These are phyloP conservation scores for Komagataella ulmi DNA, from an alignment of 805 yeast species.

Conservation along the genomic window DNA sequence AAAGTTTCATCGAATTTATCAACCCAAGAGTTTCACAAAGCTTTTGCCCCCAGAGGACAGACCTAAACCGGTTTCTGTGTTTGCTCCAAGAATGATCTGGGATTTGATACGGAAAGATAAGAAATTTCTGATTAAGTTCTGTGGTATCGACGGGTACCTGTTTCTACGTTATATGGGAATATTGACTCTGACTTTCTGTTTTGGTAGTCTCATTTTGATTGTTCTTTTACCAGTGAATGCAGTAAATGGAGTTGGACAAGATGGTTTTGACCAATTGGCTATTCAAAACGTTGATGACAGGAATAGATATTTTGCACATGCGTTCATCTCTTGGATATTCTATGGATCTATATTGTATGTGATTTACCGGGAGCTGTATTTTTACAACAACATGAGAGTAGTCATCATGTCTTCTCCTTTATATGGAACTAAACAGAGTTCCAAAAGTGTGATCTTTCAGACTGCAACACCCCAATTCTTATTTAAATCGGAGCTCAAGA, in stretches of 20 bases:
- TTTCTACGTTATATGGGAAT: slow-evolving; percentile 70
- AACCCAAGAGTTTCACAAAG: slow-evolving; percentile 63
- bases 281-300: slow-evolving; percentile 57
- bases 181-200: slow-evolving; percentile 8
- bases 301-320: slow-evolving; percentile 76
- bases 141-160: slow-evolving; percentile 91
- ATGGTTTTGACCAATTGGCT: slow-evolving; percentile 65
- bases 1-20: slow-evolving; percentile 60
- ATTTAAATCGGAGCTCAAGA: slow-evolving; percentile 58
- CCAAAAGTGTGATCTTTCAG: slow-evolving; percentile 76
- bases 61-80: slow-evolving; percentile 65
- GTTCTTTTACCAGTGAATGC: slow-evolving; percentile 80
- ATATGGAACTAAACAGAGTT: slow-evolving; percentile 59
- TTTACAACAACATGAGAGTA: slow-evolving; percentile 62
- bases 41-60: slow-evolving; percentile 43
- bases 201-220: slow-evolving; percentile 27
- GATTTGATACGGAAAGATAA: slow-evolving; percentile 57
- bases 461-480: slow-evolving; percentile 67
- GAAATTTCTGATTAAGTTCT: slow-evolving; percentile 65
- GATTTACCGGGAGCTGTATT: slow-evolving; percentile 71
- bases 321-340: slow-evolving; percentile 65
- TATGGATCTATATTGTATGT: slow-evolving; percentile 59
- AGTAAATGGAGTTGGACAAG: slow-evolving; percentile 41
- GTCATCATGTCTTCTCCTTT: slow-evolving; percentile 73
- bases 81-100: slow-evolving; percentile 56